Conservation (phyloP, 129 eudicot genomes). For the Saposhnikovia divaricata region DNA sequence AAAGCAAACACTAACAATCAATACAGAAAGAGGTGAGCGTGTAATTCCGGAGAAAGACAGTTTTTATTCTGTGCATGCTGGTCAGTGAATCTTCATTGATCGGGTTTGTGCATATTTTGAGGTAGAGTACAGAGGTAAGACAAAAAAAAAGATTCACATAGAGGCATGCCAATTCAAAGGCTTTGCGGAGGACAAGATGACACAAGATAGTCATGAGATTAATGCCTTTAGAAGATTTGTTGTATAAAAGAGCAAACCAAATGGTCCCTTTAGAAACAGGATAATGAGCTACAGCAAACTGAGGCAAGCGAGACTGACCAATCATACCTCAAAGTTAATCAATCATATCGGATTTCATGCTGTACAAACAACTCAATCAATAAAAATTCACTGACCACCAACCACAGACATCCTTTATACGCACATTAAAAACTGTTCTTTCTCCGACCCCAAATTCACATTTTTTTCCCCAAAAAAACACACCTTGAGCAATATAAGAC, state of each 20-base stretch:
- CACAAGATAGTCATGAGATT: slow-evolving; percentile 70
- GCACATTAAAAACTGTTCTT: not conserved
- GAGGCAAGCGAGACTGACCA: slow-evolving; percentile 47
- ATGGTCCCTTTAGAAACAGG: slow-evolving; percentile 59
- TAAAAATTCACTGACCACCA: not conserved
- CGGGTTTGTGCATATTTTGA: slow-evolving; percentile 51
- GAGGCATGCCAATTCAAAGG: slow-evolving; percentile 71
- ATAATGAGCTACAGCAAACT: slow-evolving; percentile 68
- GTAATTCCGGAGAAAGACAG: too few species aligned
- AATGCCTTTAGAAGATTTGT: slow-evolving; percentile 51
- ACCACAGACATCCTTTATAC: not conserved
- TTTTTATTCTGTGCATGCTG: not conserved
- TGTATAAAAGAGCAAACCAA: slow-evolving; percentile 66
- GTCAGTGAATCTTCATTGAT: not conserved
- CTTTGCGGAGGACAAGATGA: slow-evolving; percentile 73
- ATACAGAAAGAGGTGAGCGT: too few species aligned
- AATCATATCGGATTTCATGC: not conserved
- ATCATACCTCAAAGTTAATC: slow-evolving; percentile 24
- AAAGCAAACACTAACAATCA: too few species aligned
- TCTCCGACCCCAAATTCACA: not conserved
- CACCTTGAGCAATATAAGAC: not conserved
- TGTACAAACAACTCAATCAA: not conserved
- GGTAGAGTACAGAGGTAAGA: slow-evolving; percentile 40
- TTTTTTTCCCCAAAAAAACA: too few species aligned
- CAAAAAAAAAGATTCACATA: slow-evolving; percentile 72